These are phyloP conservation scores for Canavalia ensiformis DNA, from an alignment of 306 rosid genomes.

Conservation along the genomic window DNA sequence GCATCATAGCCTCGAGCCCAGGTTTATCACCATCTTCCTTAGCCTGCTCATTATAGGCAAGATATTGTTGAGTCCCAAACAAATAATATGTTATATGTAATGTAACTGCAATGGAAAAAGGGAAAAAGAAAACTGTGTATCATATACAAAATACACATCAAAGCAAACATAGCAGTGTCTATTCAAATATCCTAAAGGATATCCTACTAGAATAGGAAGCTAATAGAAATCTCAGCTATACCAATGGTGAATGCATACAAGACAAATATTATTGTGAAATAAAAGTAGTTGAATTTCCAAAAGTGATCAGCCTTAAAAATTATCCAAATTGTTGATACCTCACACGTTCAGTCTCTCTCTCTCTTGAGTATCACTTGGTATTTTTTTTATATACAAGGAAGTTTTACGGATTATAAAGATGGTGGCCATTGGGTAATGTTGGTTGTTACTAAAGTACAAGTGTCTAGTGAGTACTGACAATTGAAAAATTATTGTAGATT, in stretches of 20 bases:
- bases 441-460: conserved; percentile 5
- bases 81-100: not conserved
- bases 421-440: not conserved
- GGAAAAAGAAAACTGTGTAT: conserved; percentile 2
- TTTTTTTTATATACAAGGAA: conserved; percentile 8
- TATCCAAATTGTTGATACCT: conserved; percentile 18
- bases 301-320: conserved; percentile 25
- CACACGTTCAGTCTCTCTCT: not conserved
- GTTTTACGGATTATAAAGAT: conserved; percentile 22
- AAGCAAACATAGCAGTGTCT: conserved; percentile 15
- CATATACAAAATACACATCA: conserved; percentile 18
- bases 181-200: conserved; percentile 26
- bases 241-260: conserved; percentile 17
- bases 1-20: conserved; percentile 96
- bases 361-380: not conserved
- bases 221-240: conserved; percentile 23
- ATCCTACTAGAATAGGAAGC: conserved; percentile 18
- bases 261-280: conserved; percentile 23
- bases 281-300: conserved; percentile 21
- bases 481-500: conserved; percentile 24
- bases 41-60: conserved; percentile 67
- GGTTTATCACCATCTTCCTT: conserved; percentile 98
- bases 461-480: conserved; percentile 32
- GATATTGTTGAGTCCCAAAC: conserved; percentile 34
- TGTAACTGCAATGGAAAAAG: conserved; percentile 13